A percentile compares a stretch with the other conserved stretches of the same genome.
Conservation (phyloP, 2,329 filamentous ascomycete genomes). For the Beauveria pseudobassiana region DNA sequence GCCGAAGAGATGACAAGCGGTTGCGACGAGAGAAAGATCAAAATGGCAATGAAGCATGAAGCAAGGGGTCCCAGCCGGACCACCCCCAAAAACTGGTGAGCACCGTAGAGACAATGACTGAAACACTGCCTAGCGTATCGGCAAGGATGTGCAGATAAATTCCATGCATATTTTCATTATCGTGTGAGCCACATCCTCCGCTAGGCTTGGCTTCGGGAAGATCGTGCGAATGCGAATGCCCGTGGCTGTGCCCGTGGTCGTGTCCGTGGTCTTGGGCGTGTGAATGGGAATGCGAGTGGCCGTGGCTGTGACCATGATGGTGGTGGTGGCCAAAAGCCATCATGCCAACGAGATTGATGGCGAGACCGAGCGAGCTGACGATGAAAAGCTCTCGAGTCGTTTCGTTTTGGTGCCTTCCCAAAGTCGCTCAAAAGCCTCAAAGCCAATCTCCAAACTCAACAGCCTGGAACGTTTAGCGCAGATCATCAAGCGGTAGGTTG, state of each 20-base stretch:
- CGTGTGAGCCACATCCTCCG: slow-evolving; percentile 43
- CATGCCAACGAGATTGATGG: slow-evolving; percentile 90
- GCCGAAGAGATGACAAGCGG: slow-evolving; percentile 83
- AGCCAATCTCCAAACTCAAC: slow-evolving; percentile 91
- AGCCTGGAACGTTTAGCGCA: slow-evolving; percentile 44
- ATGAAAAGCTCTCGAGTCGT: slow-evolving; percentile 77
- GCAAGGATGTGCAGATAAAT: slow-evolving; percentile 95
- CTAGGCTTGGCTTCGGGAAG: slow-evolving; percentile 29
- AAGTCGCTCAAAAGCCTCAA: slow-evolving; percentile 85
- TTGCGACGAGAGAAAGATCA: slow-evolving; percentile 88
- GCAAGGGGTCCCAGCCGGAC: slow-evolving; percentile 90
- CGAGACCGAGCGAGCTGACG: slow-evolving; percentile 76
- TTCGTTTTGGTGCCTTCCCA: slow-evolving; percentile 78
- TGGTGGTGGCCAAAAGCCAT: slow-evolving; percentile 70
- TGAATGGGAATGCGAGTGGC: slow-evolving; percentile 29
- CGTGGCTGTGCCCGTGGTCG: slow-evolving; percentile 30
- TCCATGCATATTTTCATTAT: slow-evolving; percentile 96
- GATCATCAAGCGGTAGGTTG: neutral
- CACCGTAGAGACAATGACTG: slow-evolving; percentile 85
- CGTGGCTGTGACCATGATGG: slow-evolving; percentile 34
- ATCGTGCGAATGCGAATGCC: slow-evolving; percentile 30
- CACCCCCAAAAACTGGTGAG: slow-evolving; percentile 83
- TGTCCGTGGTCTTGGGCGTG: slow-evolving; percentile 36
- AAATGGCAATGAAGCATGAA: slow-evolving; percentile 83
- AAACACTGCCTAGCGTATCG: slow-evolving; percentile 88